Conservation (phyloP, 2,329 filamentous ascomycete species). For the Colletotrichum lini region DNA sequence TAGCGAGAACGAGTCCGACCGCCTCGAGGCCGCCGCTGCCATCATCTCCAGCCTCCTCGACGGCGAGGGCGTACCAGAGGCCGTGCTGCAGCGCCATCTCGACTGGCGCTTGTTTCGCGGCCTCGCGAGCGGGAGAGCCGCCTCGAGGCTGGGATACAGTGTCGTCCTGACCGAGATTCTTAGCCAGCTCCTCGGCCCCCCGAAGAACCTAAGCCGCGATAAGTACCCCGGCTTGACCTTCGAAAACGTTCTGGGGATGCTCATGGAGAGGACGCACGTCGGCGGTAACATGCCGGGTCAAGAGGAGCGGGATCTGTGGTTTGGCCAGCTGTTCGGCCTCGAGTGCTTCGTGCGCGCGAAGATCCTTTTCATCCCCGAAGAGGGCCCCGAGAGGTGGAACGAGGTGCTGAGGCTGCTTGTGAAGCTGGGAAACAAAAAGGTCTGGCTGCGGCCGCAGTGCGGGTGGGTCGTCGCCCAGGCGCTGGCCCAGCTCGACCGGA, state of each 20-base stretch:
- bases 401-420: constrained; percentile 81
- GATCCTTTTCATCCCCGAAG: constrained; percentile 69
- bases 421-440: constrained; percentile 83
- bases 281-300: constrained; percentile 71
- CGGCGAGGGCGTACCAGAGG: constrained; percentile 64
- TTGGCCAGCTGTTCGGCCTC: constrained; percentile 89
- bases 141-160: constrained; percentile 89
- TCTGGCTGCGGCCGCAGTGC: constrained; percentile 91
- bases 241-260: constrained; percentile 65
- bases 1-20: constrained; percentile 69
- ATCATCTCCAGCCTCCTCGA: constrained; percentile 70
- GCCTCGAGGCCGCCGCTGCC: constrained; percentile 71
- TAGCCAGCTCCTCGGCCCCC: constrained; percentile 75
- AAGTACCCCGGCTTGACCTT: constrained; percentile 70
- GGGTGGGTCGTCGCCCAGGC: constrained; percentile 85
- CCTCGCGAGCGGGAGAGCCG: constrained; percentile 90
- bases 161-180: constrained; percentile 88
- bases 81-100: constrained; percentile 70
- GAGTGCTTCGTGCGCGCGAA: constrained; percentile 88
- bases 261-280: constrained; percentile 69
- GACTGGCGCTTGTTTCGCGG: constrained; percentile 84
- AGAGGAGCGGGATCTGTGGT: constrained; percentile 88
- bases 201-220: constrained; percentile 55
- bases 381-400: constrained; percentile 72
- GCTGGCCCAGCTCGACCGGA: constrained; percentile 69